Conservation (phyloP, 306 rosid species). For the Nissolia schottii region DNA sequence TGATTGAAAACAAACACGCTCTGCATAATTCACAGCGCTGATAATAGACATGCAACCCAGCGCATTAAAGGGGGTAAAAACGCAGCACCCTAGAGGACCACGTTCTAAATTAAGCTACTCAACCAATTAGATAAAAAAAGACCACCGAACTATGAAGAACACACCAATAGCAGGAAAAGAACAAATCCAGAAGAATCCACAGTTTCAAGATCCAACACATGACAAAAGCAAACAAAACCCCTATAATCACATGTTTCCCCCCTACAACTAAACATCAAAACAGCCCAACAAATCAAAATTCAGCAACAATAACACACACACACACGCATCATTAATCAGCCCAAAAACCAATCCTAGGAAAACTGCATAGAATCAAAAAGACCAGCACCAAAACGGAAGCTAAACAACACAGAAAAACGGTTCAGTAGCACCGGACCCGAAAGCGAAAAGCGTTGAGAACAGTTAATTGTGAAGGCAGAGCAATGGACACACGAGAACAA, state of each 20-base stretch:
- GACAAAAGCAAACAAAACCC: slow-evolving; percentile 7
- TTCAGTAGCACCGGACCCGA: background rate
- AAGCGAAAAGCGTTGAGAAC: background rate
- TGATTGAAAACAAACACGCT: background rate
- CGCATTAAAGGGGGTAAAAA: slow-evolving; percentile 22
- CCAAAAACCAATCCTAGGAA: background rate
- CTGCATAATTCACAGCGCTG: slow-evolving; percentile 7
- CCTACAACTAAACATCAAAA: background rate
- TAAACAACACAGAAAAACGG: background rate
- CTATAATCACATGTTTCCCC: background rate
- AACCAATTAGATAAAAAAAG: background rate
- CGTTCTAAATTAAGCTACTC: slow-evolving; percentile 1
- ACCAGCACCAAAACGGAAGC: background rate
- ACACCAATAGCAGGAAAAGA: background rate
- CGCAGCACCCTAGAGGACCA: slow-evolving; percentile 18
- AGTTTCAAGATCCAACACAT: slow-evolving; percentile 43
- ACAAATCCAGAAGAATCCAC: slow-evolving; percentile 9
- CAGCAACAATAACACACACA: background rate
- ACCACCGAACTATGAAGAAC: background rate
- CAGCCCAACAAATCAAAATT: background rate
- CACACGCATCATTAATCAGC: background rate
- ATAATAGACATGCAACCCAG: slow-evolving; percentile 20
- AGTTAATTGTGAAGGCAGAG: background rate
- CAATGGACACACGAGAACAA: background rate
- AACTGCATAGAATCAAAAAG: background rate